phyloP scores from a whole-genome alignment of 2,329 filamentous ascomycete genomes.

The Lasiodiplodia theobromae region DNA sequence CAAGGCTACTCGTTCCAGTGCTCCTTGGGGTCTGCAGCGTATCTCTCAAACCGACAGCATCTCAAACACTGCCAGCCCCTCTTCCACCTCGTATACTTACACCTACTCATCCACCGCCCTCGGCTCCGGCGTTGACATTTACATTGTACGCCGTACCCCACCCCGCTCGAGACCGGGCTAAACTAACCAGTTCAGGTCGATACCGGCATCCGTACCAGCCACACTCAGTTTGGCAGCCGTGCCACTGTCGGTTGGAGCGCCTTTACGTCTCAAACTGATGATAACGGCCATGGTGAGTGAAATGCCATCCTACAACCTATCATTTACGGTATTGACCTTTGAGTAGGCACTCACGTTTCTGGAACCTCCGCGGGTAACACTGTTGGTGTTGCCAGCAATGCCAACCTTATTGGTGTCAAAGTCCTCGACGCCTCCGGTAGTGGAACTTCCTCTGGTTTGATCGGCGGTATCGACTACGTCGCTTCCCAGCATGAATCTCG shows the following conservation, averaged over 20 bases:
- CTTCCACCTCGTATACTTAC: conserved; percentile 41
- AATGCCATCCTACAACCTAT: conserved; percentile 17
- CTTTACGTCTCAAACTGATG: conserved; percentile 48
- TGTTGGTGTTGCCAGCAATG: conserved; percentile 46
- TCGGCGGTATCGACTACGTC: conserved; percentile 49
- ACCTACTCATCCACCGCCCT: conserved; percentile 19
- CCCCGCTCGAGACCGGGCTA: not conserved
- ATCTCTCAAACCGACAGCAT: conserved; percentile 43
- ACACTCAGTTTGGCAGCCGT: conserved; percentile 46
- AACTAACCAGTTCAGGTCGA: conserved; percentile 18
- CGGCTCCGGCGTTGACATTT: conserved; percentile 53
- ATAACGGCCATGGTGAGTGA: conserved; percentile 51
- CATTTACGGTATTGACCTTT: not conserved
- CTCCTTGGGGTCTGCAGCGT: conserved; percentile 52
- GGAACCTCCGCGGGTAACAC: conserved; percentile 44
- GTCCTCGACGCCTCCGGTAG: conserved; percentile 42
- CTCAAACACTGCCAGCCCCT: conserved; percentile 37
- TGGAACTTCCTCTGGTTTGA: conserved; percentile 42
- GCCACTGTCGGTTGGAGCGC: conserved; percentile 34
- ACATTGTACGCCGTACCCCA: conserved; percentile 54
- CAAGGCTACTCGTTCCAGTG: conserved; percentile 46
- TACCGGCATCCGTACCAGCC: conserved; percentile 26
- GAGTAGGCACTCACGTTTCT: conserved; percentile 44
- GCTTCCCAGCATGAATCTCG: conserved; percentile 46
- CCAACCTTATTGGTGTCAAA: conserved; percentile 46